These are phyloP conservation scores for Saccharomycopsis oosterbeekiorum DNA, from an alignment of 805 yeast species.

Conservation along the genomic window DNA sequence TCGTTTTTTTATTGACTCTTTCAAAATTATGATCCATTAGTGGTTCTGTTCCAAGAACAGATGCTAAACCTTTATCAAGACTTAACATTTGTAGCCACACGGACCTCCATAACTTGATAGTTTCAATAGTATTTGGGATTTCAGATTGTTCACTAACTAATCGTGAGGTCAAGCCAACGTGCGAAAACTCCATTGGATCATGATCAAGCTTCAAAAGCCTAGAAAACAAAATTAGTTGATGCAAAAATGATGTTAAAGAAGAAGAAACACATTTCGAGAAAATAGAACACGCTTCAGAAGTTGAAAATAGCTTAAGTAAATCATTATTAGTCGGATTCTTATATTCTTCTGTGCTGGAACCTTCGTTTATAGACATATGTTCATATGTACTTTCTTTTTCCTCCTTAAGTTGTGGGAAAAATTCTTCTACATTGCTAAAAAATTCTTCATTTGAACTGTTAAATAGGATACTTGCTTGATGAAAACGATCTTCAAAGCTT, in stretches of 20 bases:
- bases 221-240: constrained; percentile 6
- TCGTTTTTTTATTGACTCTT: not conserved
- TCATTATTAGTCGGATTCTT: not conserved
- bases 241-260: constrained; percentile 5
- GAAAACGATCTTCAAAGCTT: constrained; percentile 11
- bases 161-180: constrained; percentile 2
- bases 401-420: not conserved
- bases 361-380: not conserved
- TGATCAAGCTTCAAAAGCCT: constrained; percentile 2
- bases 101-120: constrained; percentile 8
- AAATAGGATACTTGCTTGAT: constrained; percentile 7
- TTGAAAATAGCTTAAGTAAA: not conserved
- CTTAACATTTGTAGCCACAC: constrained; percentile 8
- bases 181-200: constrained; percentile 13
- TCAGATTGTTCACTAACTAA: not conserved
- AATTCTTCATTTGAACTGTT: constrained; percentile 1
- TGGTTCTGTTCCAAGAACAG: constrained; percentile 1
- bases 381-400: not conserved
- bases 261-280: not conserved
- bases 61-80: constrained; percentile 7
- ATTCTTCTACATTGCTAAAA: not conserved
- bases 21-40: constrained; percentile 2
- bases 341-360: not conserved
- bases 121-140: not conserved
- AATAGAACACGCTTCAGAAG: not conserved